Evolutionary conservation across 352 stramenopile genomes (phyloP).

Genomic region (Globisporangium perplexum): DNA sequence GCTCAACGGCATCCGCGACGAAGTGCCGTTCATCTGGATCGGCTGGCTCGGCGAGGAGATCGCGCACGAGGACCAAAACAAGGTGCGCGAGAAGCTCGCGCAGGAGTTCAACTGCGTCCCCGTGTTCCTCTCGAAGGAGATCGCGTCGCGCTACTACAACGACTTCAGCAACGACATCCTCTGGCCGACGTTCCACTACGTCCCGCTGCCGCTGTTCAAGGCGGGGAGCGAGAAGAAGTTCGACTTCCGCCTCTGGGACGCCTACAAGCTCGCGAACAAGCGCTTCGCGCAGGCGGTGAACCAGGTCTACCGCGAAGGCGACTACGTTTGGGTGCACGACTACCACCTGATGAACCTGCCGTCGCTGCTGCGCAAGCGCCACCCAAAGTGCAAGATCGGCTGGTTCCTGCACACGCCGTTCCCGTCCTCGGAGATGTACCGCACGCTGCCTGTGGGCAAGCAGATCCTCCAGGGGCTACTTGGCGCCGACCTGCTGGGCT

Average conservation of each 20-base stretch:
- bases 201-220: slow-evolving; percentile 85
- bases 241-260: slow-evolving; percentile 82
- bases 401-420: slow-evolving; percentile 90
- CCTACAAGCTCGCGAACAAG: slow-evolving; percentile 85
- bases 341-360: slow-evolving; percentile 89
- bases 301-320: slow-evolving; percentile 84
- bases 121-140: slow-evolving; percentile 86
- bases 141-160: slow-evolving; percentile 90
- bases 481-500: slow-evolving; percentile 75
- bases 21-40: slow-evolving; percentile 91
- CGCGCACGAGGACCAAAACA: slow-evolving; percentile 70
- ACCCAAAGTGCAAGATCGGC: slow-evolving; percentile 70
- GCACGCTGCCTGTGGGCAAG: slow-evolving; percentile 67
- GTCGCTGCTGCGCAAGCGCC: slow-evolving; percentile 68
- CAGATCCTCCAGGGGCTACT: slow-evolving; percentile 74
- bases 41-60: slow-evolving; percentile 89
- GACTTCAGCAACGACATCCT: slow-evolving; percentile 91
- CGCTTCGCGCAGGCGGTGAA: slow-evolving; percentile 80
- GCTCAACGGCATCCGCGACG: slow-evolving; percentile 82
- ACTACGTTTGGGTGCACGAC: slow-evolving; percentile 88
- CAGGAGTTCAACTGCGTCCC: slow-evolving; percentile 87
- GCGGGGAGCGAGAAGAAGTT: slow-evolving; percentile 89
- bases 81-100: slow-evolving; percentile 77
- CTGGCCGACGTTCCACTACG: slow-evolving; percentile 91
- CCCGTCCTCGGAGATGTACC: slow-evolving; percentile 82